Conservation (phyloP, 2,329 filamentous ascomycete species). For the Pseudogymnoascus sp. region DNA sequence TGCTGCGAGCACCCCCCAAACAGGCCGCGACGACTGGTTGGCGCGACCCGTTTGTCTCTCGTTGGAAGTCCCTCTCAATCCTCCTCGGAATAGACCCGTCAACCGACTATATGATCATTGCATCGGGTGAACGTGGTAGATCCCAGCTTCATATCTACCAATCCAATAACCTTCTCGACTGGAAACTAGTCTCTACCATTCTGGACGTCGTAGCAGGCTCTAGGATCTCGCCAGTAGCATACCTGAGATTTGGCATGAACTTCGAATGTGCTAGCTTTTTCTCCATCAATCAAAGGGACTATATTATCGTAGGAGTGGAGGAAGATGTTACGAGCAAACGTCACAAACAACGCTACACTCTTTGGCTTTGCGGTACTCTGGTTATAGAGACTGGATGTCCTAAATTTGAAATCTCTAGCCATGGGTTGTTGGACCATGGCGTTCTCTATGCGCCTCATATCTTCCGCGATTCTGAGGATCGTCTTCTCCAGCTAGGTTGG, state of each 20-base stretch:
- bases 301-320: conserved; percentile 11
- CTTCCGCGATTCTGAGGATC: conserved; percentile 16
- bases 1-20: conserved; percentile 16
- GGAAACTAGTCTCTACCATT: conserved; percentile 14
- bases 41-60: conserved; percentile 19
- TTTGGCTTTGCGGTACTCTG: neutral
- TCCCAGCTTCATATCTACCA: conserved; percentile 17
- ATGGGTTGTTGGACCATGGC: conserved; percentile 18
- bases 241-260: conserved; percentile 16
- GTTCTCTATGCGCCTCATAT: conserved; percentile 18
- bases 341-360: neutral
- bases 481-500: conserved; percentile 18
- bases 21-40: conserved; percentile 15
- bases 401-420: conserved; percentile 16
- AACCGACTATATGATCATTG: conserved; percentile 19
- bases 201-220: conserved; percentile 13
- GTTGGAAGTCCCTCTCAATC: conserved; percentile 14
- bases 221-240: conserved; percentile 12
- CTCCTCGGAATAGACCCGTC: conserved; percentile 9
- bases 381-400: conserved; percentile 14
- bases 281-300: conserved; percentile 16
- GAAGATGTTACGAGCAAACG: conserved; percentile 5
- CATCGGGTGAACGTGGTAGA: conserved; percentile 15
- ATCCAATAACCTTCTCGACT: conserved; percentile 17
- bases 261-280: conserved; percentile 21